phyloP scores from a whole-genome alignment of 768 basidiomycete species.

The Butyriboletus loyo region DNA sequence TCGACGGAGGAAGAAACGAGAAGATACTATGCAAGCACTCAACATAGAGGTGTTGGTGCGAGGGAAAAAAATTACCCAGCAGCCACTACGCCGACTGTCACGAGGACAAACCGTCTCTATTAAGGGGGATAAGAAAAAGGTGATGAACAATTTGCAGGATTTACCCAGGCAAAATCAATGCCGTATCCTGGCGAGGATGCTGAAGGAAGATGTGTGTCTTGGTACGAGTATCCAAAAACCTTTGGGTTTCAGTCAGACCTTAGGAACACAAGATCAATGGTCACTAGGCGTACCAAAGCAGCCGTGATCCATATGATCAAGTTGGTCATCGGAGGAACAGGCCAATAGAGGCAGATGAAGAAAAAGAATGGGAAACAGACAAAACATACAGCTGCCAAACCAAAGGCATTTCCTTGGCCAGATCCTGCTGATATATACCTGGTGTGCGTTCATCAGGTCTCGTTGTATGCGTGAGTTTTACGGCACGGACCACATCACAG shows the following conservation, averaged over 20 bases:
- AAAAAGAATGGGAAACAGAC: slow-evolving; percentile 73
- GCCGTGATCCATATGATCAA: slow-evolving; percentile 65
- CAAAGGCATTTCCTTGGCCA: slow-evolving; percentile 61
- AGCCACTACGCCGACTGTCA: slow-evolving; percentile 66
- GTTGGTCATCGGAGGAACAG: slow-evolving; percentile 68
- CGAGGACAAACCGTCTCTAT: slow-evolving; percentile 66
- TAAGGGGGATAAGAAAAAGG: not conserved
- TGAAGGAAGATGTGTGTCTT: slow-evolving; percentile 49
- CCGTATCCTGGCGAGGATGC: slow-evolving; percentile 58
- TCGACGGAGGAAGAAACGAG: slow-evolving; percentile 71
- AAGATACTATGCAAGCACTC: slow-evolving; percentile 44
- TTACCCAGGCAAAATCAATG: slow-evolving; percentile 68
- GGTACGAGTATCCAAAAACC: slow-evolving; percentile 75
- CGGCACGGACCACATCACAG: slow-evolving; percentile 58
- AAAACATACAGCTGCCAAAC: slow-evolving; percentile 63
- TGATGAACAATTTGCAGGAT: slow-evolving; percentile 1
- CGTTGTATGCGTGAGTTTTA: not conserved
- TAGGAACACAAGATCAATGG: not conserved
- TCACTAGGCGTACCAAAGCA: slow-evolving; percentile 45
- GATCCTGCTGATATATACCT: slow-evolving; percentile 72
- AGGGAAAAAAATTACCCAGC: slow-evolving; percentile 54
- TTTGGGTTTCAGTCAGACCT: slow-evolving; percentile 19
- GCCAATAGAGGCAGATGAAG: slow-evolving; percentile 70
- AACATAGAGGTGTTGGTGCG: not conserved
- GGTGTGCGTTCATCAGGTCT: not conserved